Base-by-base conservation (phyloP, 108 stramenopile species). In the Seminavis robusta region DNA sequence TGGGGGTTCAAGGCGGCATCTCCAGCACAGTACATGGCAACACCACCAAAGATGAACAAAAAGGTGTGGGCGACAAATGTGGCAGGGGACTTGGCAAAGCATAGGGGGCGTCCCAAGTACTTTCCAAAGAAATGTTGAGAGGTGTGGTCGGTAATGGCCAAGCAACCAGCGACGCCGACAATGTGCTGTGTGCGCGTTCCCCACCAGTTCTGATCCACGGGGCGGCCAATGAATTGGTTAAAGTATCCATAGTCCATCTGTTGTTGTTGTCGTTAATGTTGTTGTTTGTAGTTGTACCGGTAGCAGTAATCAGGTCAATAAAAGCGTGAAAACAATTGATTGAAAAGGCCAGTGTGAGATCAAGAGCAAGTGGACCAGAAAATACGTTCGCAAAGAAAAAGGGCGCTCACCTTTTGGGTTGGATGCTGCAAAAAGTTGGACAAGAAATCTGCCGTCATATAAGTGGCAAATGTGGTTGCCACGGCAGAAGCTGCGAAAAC, bases 41-140 rank as follows among this genome's bases (percentile, higher is more conserved):
- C 78, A n/a, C 78, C 78, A 16, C 59, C 47, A 50, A 71, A 74
- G 59, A 79, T 79, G 46, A 79, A 79, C 38, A 79, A 39, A 28
- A 79, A 79, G 0, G 78, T 79, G 50, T 79, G 78, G 4, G 78
- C 78, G 1, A 79, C 73, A 53, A 79, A 79, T 26, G 78, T 66
- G 13, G 73, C 70, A 20, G 78, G 78, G 20, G 65, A 54, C 31
- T 65, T 67, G 49, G 74, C 74, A 54, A 79, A 79, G 43, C 65
- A 72, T 10, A 75, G 42, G 15, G 48, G 39, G 7, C 37, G 46
- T 23, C 59, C 47, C 15, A 64, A 47, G 19, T 33, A 56, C 25
- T 57, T 63, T 15, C 38, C 11, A 48, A 69, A 75, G 1, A 59
- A n/a, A 53, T n/a, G 34, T 41, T 73, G 72, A n/a, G 71, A 73